Evolutionary conservation across 495 filamentous ascomycete genomes (phyloP), one percentile per base, ranked within the genome.

Genomic region (Penicillium taxi): DNA sequence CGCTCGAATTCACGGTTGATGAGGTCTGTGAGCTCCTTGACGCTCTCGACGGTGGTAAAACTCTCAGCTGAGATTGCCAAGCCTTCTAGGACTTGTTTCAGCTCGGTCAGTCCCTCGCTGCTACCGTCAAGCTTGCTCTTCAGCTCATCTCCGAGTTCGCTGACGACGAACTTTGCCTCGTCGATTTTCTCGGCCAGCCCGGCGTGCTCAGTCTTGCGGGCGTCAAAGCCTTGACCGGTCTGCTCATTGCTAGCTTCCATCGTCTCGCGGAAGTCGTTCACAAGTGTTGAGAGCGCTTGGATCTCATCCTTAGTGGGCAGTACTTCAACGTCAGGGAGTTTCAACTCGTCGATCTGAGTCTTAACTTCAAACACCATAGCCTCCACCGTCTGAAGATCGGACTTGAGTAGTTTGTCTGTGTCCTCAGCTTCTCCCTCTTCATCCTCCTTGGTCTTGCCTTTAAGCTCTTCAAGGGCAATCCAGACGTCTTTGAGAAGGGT

Each of bases 1-100:
- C 83, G 78, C 44, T 93, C 84, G 42, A 94, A 93, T 43, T 91
- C 89, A 0, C 70, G 56, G 50, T 80, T 88, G 47, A 94, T 74
- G 1, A 76, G 70, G 39, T 94, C 84, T 38, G 83, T 78, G 26
- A 94, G 68, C 42, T 88, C 81, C 51, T 86, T 87, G 22, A 95
- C 63, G 44, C 82, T 84, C 14, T 70, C 67, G 5, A 75, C 67
- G 3, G 70, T 72, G 35, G 71, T 67, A 37, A 69, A 74, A 35
- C 65, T 66, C 41, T 77, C 70, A 8, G 85, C 67, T 8, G 74
- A 78, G 14, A 78, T 69, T 24, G 70, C 68, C 5, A 88, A 50
- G 6, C 70, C 66, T 35, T 82, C 76, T 3, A 88, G 65, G 7
- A 85, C 57, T 16, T 74, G 74, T 36, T 63, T 64, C n/a, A 74